Base-by-base conservation (phyloP, 768 basidiomycete species). In the Strobilomyces dryophilus region DNA sequence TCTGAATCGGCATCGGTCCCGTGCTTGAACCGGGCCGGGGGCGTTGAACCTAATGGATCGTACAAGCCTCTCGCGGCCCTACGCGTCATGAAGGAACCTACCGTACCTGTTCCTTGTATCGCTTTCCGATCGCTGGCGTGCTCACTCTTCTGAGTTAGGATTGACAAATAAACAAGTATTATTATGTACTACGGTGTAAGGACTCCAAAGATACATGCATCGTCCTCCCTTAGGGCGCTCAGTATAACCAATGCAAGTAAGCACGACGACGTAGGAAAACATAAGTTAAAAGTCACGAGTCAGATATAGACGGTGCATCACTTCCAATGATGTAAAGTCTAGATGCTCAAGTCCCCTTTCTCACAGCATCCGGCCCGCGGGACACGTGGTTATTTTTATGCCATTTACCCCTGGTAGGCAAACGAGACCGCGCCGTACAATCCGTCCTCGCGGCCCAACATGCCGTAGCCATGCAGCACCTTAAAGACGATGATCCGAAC, bases 371-470 rank as follows among this genome's bases (percentile, higher is more conserved):
- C 48, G 31, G 32, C 53, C 48, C 36, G 45, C 32, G 8, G 12
- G 36, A 18, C n/a, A 3, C 10, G 15, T 41, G 9, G 54, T 49
- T 50, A 39, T 35, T 32, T 32, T 36, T 53, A 11, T 7, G 11
- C 12, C 46, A 24, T 46, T 62, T 36, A 97, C 29, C 92, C 92
- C 61, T 92, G 92, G 70, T 94, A 95, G 9, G 94, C 94, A 68
- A 95, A 98, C 1, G 92, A 91, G 17, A 93, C 91, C 12, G 92
- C 93, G 18, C 94, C 93, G 55, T 95, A 97, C 49, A 99, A 70
- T 4, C 95, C 95, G 57, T 95, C 92, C 69, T 95, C 93, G 26
- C 91, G 82, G 5, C 93, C 94, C 11, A 95, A 73, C 83, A 98
- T 84, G 12, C 95, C 95, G 62, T 87, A 78, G 4, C 94, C 95